These are phyloP conservation scores for Cutaneotrichosporon mucoides DNA, from an alignment of 1,284 basidiomycete genomes.

Conservation along the genomic window DNA sequence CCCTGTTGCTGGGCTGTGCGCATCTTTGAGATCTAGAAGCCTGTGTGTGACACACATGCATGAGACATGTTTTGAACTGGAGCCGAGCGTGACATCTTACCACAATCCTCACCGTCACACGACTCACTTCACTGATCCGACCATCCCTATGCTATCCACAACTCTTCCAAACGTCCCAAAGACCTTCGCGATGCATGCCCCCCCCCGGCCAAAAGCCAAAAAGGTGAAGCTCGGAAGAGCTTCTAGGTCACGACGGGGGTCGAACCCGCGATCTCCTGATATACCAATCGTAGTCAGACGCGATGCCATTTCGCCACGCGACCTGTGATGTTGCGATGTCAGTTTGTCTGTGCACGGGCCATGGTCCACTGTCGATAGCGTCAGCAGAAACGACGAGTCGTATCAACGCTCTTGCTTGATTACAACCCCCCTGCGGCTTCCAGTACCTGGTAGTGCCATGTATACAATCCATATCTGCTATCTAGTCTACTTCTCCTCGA, in stretches of 20 bases:
- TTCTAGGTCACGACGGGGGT: conserved; percentile 1
- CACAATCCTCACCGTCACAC: too few species aligned
- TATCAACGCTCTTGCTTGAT: too few species aligned
- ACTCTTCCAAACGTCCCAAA: background rate
- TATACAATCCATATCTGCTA: background rate
- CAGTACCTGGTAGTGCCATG: background rate
- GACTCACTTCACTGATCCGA: background rate
- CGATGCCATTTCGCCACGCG: conserved; percentile 13
- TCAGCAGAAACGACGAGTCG: too few species aligned
- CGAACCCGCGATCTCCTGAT: conserved; percentile 2
- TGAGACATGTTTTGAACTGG: too few species aligned
- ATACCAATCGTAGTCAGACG: conserved; percentile 11
- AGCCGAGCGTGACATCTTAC: too few species aligned
- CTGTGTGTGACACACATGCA: too few species aligned
- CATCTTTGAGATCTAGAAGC: too few species aligned
- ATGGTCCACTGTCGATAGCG: background rate
- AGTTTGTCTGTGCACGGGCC: too few species aligned
- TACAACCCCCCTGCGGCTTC: too few species aligned
- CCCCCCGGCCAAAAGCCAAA: background rate
- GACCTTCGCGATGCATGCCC: background rate
- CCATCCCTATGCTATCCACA: background rate
- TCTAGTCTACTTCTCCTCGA: conserved; percentile 38
- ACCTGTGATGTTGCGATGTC: background rate
- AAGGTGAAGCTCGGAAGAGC: background rate
- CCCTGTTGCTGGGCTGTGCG: too few species aligned